Evolutionary conservation across 78 protist genomes (phyloP).

Genomic region (Guillardia theta): DNA sequence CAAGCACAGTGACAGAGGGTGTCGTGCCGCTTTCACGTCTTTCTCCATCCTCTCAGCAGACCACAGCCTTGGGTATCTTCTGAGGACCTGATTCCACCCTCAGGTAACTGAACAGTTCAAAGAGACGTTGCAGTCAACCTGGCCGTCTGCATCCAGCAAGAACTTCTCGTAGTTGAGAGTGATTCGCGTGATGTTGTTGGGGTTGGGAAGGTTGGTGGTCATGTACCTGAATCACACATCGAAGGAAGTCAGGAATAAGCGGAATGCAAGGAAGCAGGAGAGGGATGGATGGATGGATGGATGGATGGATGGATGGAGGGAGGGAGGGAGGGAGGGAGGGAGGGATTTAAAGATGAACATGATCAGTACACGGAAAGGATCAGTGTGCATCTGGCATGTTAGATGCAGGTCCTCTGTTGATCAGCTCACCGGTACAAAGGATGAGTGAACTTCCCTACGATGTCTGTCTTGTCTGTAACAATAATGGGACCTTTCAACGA

Average conservation of each 20-base stretch:
- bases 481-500: neutral
- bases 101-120: neutral
- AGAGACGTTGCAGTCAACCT: neutral
- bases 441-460: neutral
- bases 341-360: too few relatives aligned
- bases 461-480: neutral
- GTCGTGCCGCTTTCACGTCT: neutral
- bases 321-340: neutral
- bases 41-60: neutral
- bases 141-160: neutral
- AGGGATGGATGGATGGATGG: neutral
- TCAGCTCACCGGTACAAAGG: neutral
- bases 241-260: neutral
- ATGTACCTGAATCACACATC: neutral
- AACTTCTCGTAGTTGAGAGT: slow-evolving; percentile 24
- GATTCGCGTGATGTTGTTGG: neutral
- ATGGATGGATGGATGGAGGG: neutral
- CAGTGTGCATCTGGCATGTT: neutral
- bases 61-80: neutral
- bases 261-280: neutral
- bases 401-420: too few relatives aligned
- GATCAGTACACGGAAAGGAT: too few relatives aligned
- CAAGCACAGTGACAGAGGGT: neutral
- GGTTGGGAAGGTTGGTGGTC: neutral
- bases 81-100: neutral